phyloP scores from a whole-genome alignment of 306 rosid species.

The Acmispon strigosus region DNA sequence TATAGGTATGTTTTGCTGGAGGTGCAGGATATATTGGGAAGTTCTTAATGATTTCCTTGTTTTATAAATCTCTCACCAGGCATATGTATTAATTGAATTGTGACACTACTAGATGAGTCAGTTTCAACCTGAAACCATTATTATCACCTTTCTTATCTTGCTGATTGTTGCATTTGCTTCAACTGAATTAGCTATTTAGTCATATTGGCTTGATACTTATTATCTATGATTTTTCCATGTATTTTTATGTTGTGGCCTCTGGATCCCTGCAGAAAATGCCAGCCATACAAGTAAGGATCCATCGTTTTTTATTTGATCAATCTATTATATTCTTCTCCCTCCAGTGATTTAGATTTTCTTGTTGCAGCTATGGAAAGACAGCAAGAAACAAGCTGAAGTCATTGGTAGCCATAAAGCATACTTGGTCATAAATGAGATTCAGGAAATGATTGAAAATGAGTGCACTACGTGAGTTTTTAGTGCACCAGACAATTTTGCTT shows the following conservation, averaged over 20 bases:
- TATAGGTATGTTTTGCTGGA: not conserved
- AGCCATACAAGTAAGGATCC: conserved; percentile 66
- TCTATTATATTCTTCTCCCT: not conserved
- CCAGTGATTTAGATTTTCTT: not conserved
- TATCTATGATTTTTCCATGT: conserved; percentile 21
- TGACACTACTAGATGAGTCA: not conserved
- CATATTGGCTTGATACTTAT: not conserved
- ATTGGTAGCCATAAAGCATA: conserved; percentile 73
- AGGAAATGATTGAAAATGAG: conserved; percentile 63
- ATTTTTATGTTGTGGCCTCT: conserved; percentile 15
- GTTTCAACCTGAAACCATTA: not conserved
- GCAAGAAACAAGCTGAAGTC: conserved; percentile 70
- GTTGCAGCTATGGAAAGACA: conserved; percentile 77
- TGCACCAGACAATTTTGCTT: not conserved
- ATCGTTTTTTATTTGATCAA: conserved; percentile 2
- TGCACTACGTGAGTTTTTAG: conserved; percentile 17
- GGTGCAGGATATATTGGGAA: not conserved
- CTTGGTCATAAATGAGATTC: conserved; percentile 60
- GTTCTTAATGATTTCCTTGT: not conserved
- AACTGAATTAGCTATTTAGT: conserved; percentile 1
- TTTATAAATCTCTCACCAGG: not conserved
- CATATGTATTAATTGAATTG: not conserved
- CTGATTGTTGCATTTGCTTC: conserved; percentile 16
- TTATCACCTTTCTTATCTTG: not conserved
- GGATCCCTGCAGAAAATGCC: conserved; percentile 79